These are phyloP conservation scores for Tripterygium wilfordii DNA, from an alignment of 177 flowering plant species.

Conservation along the genomic window DNA sequence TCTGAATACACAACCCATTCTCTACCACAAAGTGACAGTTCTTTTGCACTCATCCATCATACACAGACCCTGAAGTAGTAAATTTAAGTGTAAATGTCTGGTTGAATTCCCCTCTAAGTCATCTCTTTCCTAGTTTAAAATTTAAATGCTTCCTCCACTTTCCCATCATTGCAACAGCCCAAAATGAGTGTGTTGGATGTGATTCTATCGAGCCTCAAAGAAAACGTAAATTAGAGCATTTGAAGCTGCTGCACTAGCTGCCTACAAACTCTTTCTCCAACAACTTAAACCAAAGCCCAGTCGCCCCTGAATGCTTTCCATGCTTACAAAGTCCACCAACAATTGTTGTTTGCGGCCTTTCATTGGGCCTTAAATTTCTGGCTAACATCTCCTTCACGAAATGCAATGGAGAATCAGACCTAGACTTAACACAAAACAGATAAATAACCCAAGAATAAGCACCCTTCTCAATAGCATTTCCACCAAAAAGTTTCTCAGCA, in stretches of 20 bases:
- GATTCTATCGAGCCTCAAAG: conserved; percentile 39
- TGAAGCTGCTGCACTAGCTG: conserved; percentile 40
- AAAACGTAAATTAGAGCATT: conserved; percentile 63
- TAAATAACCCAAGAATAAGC: conserved; percentile 31
- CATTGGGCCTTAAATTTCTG: conserved; percentile 43
- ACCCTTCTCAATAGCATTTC: conserved; percentile 37
- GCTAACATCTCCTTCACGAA: conserved; percentile 37
- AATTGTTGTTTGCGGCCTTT: conserved; percentile 36
- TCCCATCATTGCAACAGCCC: conserved; percentile 43
- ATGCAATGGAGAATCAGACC: conserved; percentile 34
- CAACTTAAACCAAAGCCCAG: conserved; percentile 47
- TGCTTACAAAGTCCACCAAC: conserved; percentile 37
- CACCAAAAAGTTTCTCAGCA: conserved; percentile 34
- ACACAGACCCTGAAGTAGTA: conserved; percentile 40
- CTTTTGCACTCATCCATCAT: conserved; percentile 25
- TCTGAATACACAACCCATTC: too few species aligned
- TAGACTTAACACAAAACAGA: conserved; percentile 32
- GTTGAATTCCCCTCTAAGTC: conserved; percentile 35
- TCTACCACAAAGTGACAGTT: too few species aligned
- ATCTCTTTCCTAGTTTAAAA: conserved; percentile 49
- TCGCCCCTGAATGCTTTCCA: conserved; percentile 43
- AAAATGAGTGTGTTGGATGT: conserved; percentile 49
- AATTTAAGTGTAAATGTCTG: conserved; percentile 47
- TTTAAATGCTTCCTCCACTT: conserved; percentile 41
- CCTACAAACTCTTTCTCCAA: conserved; percentile 39